Evolutionary conservation across 2,329 filamentous ascomycete genomes (phyloP), one percentile per base, ranked within the genome.

Genomic region (Zalaria obscura): DNA sequence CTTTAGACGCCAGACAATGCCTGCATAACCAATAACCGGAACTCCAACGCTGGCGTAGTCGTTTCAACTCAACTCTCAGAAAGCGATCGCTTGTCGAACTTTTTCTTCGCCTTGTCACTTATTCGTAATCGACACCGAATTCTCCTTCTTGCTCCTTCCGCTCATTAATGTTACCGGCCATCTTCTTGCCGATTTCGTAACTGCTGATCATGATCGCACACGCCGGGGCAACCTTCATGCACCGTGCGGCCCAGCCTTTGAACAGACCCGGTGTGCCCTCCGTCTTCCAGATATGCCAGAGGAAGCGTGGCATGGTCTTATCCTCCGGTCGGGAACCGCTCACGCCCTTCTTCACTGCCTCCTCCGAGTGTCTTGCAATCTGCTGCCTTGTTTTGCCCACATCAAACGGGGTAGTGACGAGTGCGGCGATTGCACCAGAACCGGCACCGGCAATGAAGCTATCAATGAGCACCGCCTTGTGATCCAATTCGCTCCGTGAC

Each of bases 131-230:
- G 18, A 18, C 18, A 18, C 18, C 18, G 18, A 18, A 18, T 18
- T 18, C 18, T 18, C 18, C 18, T 18, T 18, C 18, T 18, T 18
- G 29, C 27, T 51, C 50, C 34, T 40, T 64, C 50, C 65, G 66
- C 51, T 78, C 71, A 50, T 96, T 95, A 39, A 85, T 76, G 7
- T 75, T 72, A 41, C 77, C 72, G 29, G 93, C 93, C 58, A 83
- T 79, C 60, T 83, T 80, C 70, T 98, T 98, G 39, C 91, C 88
- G 32, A 96, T 75, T 62, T 98, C 91, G 60, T 96, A 98, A 57
- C 82, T 94, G 58, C 85, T 93, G 57, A 98, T 96, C 91, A 98
- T 98, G 58, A 98, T 96, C 27, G 91, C 91, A 62, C 91, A 98
- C 0, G 89, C 86, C 1, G 91, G 91, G 1, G 91, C 89, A 4